Conservation (phyloP, 169 alveolate genomes). For the Miamiensis avidus region DNA sequence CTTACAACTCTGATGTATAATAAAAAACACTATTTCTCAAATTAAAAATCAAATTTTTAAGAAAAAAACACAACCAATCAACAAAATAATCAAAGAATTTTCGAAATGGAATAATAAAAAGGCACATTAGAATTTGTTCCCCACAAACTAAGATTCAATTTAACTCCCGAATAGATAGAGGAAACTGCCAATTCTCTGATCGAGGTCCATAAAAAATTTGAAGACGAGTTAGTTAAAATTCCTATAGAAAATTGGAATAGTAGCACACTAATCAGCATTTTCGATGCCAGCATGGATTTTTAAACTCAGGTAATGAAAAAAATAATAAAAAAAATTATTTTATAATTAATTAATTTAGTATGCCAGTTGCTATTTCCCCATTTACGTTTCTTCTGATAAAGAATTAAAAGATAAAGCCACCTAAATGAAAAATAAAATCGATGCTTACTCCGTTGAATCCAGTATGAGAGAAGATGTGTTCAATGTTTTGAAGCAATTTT, state of each 20-base stretch:
- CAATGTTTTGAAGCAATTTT: neutral
- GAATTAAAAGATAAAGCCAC: neutral
- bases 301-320: neutral
- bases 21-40: too few relatives aligned
- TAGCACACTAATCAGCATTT: neutral
- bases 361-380: neutral
- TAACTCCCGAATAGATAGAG: neutral
- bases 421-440: too few relatives aligned
- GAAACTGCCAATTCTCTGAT: neutral
- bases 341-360: neutral
- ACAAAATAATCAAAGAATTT: too few relatives aligned
- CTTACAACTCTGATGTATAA: too few relatives aligned
- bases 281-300: neutral
- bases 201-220: neutral
- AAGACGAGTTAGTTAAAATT: neutral
- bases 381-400: neutral
- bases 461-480: neutral
- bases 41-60: too few relatives aligned
- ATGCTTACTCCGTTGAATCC: neutral
- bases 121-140: too few relatives aligned
- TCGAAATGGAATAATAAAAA: too few relatives aligned
- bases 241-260: neutral
- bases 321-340: too few relatives aligned
- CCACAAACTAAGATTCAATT: neutral
- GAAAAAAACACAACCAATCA: too few relatives aligned